Base-by-base conservation (phyloP, 768 basidiomycete genomes). In the button mushroom (Agaricus bisporus) region DNA sequence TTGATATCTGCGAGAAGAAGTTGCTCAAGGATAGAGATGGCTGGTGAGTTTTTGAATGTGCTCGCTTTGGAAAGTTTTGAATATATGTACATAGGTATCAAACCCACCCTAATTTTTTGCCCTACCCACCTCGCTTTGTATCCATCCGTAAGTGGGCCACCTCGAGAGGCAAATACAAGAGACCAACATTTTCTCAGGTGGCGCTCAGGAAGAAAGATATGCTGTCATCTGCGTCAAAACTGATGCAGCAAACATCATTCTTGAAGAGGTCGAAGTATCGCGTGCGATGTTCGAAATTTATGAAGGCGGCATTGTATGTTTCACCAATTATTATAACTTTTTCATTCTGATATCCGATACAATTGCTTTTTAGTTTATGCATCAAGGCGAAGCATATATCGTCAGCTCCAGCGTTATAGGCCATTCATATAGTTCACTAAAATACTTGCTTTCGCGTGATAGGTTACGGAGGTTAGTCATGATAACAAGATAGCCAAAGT, bases 231-330 rank as follows among this genome's bases (percentile, higher is more conserved):
- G 91, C 57, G 63, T 88, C 38, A 80, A 74, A 12, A 74, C 69
- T 41, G 60, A 68, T 1, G 62, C 66, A 29, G 59, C 68, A 6
- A 66, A 70, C 17, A 71, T 64, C 15, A 73, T 89, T 29, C 62
- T 95, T 8, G 92, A 95, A 68, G 90, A 94, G 63, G 73, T 91
- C 20, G 93, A 95, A 66, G 66, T 85, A 39, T 91, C 88, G 18
- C 73, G 92, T 28, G 90, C 91, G 0, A 69, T 92, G 51, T 95
- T 94, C 59, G 93, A 95, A 66, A 70, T 89, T 8, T 95, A 94
- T 61, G 91, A 94, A 68, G 93, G 92, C 11, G 91, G 84, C 4
- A 83, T 95, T 57, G 88, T 89, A 66, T 58, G 74, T 72, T 25
- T n/a, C 25, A 18, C 20, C 17, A 42, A 4, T 5, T 2, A 20